phyloP scores from a whole-genome alignment of 2,329 filamentous ascomycete genomes.

The Aspergillus phoenicis region DNA sequence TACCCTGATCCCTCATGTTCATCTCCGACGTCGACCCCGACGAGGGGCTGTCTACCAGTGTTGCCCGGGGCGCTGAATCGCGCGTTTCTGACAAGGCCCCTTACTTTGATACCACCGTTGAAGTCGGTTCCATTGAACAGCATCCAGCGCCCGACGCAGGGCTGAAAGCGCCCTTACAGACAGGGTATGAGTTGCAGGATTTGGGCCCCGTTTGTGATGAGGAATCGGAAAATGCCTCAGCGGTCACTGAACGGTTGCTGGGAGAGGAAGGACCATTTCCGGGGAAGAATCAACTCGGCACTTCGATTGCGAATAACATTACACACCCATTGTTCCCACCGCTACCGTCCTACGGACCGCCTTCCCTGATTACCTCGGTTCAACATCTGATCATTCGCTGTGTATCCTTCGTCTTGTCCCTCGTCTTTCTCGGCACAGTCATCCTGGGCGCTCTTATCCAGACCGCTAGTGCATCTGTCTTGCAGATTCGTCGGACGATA shows the following conservation, averaged over 20 bases:
- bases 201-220: not conserved
- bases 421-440: constrained; percentile 75
- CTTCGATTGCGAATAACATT: constrained; percentile 1
- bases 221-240: constrained; percentile 2
- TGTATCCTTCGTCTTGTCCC: constrained; percentile 73
- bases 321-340: constrained; percentile 70
- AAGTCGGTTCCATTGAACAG: constrained; percentile 2
- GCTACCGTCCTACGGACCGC: constrained; percentile 77
- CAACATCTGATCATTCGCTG: constrained; percentile 68
- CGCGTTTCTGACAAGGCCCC: constrained; percentile 3
- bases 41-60: constrained; percentile 2
- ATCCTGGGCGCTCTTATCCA: constrained; percentile 73
- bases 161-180: not conserved
- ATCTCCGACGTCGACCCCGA: constrained; percentile 3
- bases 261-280: constrained; percentile 4
- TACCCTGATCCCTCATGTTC: constrained; percentile 4
- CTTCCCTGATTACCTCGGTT: constrained; percentile 64
- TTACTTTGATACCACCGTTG: constrained; percentile 6
- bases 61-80: not conserved
- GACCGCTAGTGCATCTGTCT: constrained; percentile 58
- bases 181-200: constrained; percentile 1
- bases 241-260: constrained; percentile 18
- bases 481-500: constrained; percentile 55
- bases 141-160: not conserved
- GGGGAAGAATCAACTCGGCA: not conserved